These are phyloP conservation scores for Xylaria castorea DNA, from an alignment of 495 filamentous ascomycete genomes.

Conservation along the genomic window DNA sequence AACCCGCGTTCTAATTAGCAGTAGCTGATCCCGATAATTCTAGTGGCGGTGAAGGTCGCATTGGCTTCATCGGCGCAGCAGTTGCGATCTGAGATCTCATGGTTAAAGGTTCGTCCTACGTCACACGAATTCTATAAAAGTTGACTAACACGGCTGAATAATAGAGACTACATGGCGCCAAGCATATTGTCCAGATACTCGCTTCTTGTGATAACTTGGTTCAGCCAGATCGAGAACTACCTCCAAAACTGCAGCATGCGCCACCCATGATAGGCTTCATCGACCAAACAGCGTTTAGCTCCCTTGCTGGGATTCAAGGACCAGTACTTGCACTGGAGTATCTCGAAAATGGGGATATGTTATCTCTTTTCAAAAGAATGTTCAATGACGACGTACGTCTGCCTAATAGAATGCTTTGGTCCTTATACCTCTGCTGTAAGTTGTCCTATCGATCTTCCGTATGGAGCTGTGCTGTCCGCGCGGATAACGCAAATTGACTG, in stretches of 20 bases:
- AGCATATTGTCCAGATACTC: constrained; percentile 12
- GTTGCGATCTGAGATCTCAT: constrained; percentile 6
- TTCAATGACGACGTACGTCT: constrained; percentile 2
- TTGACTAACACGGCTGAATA: background rate
- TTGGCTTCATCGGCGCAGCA: background rate
- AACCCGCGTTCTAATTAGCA: background rate
- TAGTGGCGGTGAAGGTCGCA: constrained; percentile 17
- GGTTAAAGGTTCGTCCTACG: constrained; percentile 16
- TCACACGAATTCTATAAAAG: background rate
- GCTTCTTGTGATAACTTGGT: background rate
- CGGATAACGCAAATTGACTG: background rate
- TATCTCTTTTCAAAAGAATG: constrained; percentile 6
- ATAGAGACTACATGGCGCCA: constrained; percentile 11
- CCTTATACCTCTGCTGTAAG: constrained; percentile 19
- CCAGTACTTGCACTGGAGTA: constrained; percentile 17
- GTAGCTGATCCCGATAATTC: background rate
- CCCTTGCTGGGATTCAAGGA: background rate
- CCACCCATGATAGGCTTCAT: background rate
- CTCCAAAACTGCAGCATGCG: background rate
- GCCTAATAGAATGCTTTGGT: constrained; percentile 17
- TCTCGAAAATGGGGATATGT: constrained; percentile 8
- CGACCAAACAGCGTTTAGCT: constrained; percentile 7
- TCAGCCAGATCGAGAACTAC: background rate
- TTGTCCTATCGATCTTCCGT: background rate
- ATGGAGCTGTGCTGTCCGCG: background rate